Base-by-base conservation (phyloP, 306 rosid species). In the Prosopis cineraria region DNA sequence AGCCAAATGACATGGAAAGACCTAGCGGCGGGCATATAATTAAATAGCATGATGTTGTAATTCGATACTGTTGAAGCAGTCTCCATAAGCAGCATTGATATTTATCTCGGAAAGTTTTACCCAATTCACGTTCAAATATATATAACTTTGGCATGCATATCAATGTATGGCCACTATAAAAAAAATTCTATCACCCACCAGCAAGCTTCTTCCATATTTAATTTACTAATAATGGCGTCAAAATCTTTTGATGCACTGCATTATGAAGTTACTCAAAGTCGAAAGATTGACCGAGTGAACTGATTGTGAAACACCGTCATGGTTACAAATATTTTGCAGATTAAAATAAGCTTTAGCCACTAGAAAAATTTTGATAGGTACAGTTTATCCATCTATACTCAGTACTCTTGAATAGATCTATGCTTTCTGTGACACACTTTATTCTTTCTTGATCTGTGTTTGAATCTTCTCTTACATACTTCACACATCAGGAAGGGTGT, bases 11-110 rank as follows among this genome's bases (percentile, higher is more conserved):
- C 41, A 14, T 13, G 40, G 44, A 33, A 7, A 64, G 29, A 64
- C 45, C 25, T 34, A 64, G 69, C 44, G 69, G 44, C 69, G 16
- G 9, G 8, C 10, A 17, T 33, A 64, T 64, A 64, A 64, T 64
- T 64, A 17, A 64, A 64, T 34, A 34, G 44, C 69, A 64, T 13
- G 44, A 39, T 34, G 31, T 64, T 64, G 40, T 64, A 64, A 64
- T 8, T 31, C 40, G 12, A 1, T 34, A n/a, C 69, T 3, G 4
- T 64, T 64, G 0, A 19, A 34, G n/a, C 69, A 64, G 43, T 34
- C 45, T 64, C 44, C 44, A 33, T 1, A 64, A 19, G 7, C 31
- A 62, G 67, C 22, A 17, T 16, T 14, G 41, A 31, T 16, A 62
- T 33, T 31, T 33, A 62, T 17, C 10, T 34, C 25, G 20, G 8